Base-by-base conservation (phyloP, 257 asterid species). In the Phtheirospermum japonicum region DNA sequence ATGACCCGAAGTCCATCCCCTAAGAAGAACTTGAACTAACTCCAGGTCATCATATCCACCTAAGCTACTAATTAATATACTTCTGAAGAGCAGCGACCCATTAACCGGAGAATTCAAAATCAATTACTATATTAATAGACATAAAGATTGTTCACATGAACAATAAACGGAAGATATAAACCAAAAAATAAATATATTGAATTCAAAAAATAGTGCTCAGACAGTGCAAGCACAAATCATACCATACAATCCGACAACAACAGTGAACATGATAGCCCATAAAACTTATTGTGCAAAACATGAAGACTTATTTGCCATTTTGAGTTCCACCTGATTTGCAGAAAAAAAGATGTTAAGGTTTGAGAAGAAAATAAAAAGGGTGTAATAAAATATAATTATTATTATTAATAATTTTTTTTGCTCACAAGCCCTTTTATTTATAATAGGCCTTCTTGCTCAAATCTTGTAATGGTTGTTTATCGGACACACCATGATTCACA, bases 11-110 rank as follows among this genome's bases (percentile, higher is more conserved):
- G n/a, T n/a, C n/a, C n/a, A n/a, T n/a, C n/a, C n/a, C n/a, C n/a
- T 77, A 86, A 63, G 90, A 77, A 61, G 95, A 81, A 74, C 85
- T 83, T 55, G 95, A 83, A 48, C 95, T 91, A 69, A 79, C 89
- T 39, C 91, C 91, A 37, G 95, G 80, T 61, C 85, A 64, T 68
- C 95, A 91, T 14, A 86, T 76, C 95, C 95, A 65, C 91, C 95
- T 70, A 86, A 79, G 83, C 91, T 72, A 69, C 95, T n/a, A n/a
- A n/a, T n/a, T 85, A 71, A 81, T 75, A 64, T 86, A 86, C 72
- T 83, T 86, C 83, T 86, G 95, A 71, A 85, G 85, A 8, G 91
- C 95, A 65, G 88, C 69, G 64, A 64, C 88, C 85, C 84, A 81
- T 76, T 51, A 77, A 54, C 94, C 94, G 82, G 74, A 39, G 49